Percentiles rank a stretch among this genome's conserved stretches.
Evolutionary conservation across 768 basidiomycete genomes (phyloP).

Genomic region (Neoboletus subvelutipes): DNA sequence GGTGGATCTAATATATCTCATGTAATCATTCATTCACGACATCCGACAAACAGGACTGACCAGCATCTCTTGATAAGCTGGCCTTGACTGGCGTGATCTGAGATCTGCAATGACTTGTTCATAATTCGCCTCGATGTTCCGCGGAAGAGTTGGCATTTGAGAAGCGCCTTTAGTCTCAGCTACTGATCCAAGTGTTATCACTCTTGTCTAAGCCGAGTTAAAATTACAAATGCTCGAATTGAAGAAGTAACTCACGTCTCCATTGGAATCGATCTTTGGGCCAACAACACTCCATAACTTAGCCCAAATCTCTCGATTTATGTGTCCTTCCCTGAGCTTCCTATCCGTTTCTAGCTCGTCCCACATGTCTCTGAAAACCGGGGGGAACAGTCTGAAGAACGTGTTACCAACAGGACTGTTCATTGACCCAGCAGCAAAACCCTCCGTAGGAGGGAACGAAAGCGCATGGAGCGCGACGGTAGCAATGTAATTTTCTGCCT

Average conservation of each 20-base stretch:
- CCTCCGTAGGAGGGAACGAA: constrained; percentile 59
- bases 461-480: constrained; percentile 82
- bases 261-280: constrained; percentile 47
- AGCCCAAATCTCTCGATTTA: constrained; percentile 71
- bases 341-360: constrained; percentile 74
- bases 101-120: constrained; percentile 62
- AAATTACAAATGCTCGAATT: background rate
- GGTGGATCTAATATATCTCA: constrained; percentile 51
- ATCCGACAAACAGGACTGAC: constrained; percentile 43
- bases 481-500: constrained; percentile 90
- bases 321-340: constrained; percentile 56
- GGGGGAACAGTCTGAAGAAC: constrained; percentile 78
- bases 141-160: constrained; percentile 2
- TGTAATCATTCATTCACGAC: background rate
- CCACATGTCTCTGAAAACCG: constrained; percentile 87
- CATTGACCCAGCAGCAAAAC: constrained; percentile 57
- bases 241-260: constrained; percentile 39
- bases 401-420: constrained; percentile 50
- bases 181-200: constrained; percentile 18
- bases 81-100: constrained; percentile 55
- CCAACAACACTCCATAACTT: constrained; percentile 64
- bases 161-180: constrained; percentile 17
- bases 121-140: constrained; percentile 25
- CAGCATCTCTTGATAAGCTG: constrained; percentile 85
- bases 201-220: constrained; percentile 17